Evolutionary conservation across 257 asterid genomes (phyloP).

Genomic region (Henckelia pumila): DNA sequence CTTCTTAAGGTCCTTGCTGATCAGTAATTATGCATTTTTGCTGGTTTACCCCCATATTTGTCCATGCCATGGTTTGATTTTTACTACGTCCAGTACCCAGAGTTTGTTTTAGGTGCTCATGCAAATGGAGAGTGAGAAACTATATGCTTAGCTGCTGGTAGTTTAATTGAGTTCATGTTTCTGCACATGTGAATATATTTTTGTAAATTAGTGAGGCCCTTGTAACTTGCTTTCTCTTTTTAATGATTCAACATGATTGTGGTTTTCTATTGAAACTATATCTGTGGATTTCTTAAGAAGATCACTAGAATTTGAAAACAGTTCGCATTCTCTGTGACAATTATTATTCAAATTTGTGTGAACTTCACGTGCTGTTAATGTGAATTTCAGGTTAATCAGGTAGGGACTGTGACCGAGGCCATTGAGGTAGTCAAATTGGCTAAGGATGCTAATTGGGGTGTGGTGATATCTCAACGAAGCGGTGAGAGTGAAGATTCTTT

Average conservation of each 20-base stretch:
- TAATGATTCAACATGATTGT: conserved; percentile 13
- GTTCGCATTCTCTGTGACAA: conserved; percentile 3
- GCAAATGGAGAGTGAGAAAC: background rate
- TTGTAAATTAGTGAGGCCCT: conserved; percentile 13
- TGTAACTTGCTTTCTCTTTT: background rate
- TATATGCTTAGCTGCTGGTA: background rate
- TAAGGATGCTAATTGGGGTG: conserved; percentile 97
- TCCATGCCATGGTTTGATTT: conserved; percentile 7
- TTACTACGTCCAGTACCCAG: background rate
- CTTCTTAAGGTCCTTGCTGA: conserved; percentile 66
- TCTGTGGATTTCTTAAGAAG: background rate
- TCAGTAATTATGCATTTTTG: conserved; percentile 18
- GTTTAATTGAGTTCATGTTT: conserved; percentile 11
- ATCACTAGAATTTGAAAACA: background rate
- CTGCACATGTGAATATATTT: conserved; percentile 6
- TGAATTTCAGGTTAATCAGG: conserved; percentile 71
- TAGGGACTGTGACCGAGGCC: conserved; percentile 93
- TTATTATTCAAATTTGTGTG: no score
- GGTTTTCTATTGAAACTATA: conserved; percentile 7
- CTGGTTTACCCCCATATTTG: conserved; percentile 4
- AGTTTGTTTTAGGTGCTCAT: background rate
- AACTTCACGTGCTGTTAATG: conserved; percentile 19
- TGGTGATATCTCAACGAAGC: conserved; percentile 82
- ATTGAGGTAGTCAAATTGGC: conserved; percentile 93
- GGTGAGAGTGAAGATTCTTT: conserved; percentile 95